Base-by-base conservation (phyloP, 768 basidiomycete species). In the Hirschioporus abietinus region DNA sequence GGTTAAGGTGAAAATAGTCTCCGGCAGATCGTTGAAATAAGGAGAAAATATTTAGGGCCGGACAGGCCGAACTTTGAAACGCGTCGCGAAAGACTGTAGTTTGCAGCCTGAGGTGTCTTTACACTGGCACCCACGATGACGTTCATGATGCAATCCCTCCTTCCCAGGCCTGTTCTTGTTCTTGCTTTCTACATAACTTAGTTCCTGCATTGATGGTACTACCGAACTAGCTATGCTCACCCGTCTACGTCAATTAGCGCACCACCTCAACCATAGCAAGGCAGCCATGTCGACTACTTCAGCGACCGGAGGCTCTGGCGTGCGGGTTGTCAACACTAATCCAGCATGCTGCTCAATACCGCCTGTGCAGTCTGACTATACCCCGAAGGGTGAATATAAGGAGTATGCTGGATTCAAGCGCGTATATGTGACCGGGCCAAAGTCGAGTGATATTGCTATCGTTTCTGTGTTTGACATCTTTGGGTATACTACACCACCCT, bases 381-480 rank as follows among this genome's bases (percentile, higher is more conserved):
- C 74, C 12, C 84, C 84, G 18, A 82, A 84, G 72, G 86, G 86
- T 42, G 67, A 73, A 1, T 82, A 74, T 74, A 83, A 83, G 69
- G 64, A 82, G 23, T 77, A 82, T 69, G 84, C 79, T 7, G 79
- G 76, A 25, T 86, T 86, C 74, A 76, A 80, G 27, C 82, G 76
- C 70, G 74, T 74, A 24, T 70, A 72, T 34, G 64, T 69, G 35
- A 63, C 68, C 7, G 65, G 63, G 10, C 80, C 83, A 5, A 77
- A 78, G 64, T 74, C 72, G 20, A 81, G 81, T 64, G 76, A 82
- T n/a, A 81, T 80, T 66, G 85, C 85, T 18, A 76, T 88, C 52
- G 78, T 88, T 63, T 83, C 81, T 68, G 81, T 87, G 63, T 89
- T 80, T 70, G 87, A 89, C 72, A 88, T 88, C 70, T 88, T 90